Evolutionary conservation across 805 yeast species (phyloP), one percentile per base, ranked within the genome.

Genomic region (Metschnikowia dekortorum): DNA sequence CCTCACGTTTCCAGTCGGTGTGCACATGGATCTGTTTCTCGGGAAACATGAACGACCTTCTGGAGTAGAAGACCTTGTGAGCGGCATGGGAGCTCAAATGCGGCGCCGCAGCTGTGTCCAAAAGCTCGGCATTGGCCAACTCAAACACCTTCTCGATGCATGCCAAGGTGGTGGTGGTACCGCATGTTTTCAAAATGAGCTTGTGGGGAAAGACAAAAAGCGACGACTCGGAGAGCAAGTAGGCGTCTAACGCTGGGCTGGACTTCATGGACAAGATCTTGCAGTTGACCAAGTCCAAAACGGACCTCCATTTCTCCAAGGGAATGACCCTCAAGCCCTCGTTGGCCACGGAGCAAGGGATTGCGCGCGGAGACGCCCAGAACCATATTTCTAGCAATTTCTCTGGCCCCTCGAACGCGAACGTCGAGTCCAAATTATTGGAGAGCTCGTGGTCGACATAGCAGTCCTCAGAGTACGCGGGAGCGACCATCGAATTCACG

Each of bases 371-470:
- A 36, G 74, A 67, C 10, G 84, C 79, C 59, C 84, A 83, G 64
- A 90, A 84, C 97, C 97, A 91, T 51, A 92, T 75, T 66, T 92
- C 97, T 39, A 94, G 74, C 50, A 92, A 75, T 68, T 92, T 94
- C 68, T 92, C 98, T 32, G 99, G 98, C 6, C 99, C 98, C 73
- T 92, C 98, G 65, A 92, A 92, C 2, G 97, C 96, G 63, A 83
- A 86, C 11, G 96, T 78, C 16, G 97, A 90, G 70, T 91, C 97
- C 55, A 91, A 74, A 53, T 80, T 78, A 41, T 83, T 84, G 8
- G 96, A 85, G 45, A 88, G 74, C 53, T 85, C 88, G 66, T 86
- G 92, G 68, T 91, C 91, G 60, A 89, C 82, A 63, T 76, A 83
- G 18, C 78, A 64, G 59, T 75, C 79, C 50, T 71, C 70, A 47